Evolutionary conservation across 306 rosid species (phyloP).

Genomic region (Quillaja saponaria): DNA sequence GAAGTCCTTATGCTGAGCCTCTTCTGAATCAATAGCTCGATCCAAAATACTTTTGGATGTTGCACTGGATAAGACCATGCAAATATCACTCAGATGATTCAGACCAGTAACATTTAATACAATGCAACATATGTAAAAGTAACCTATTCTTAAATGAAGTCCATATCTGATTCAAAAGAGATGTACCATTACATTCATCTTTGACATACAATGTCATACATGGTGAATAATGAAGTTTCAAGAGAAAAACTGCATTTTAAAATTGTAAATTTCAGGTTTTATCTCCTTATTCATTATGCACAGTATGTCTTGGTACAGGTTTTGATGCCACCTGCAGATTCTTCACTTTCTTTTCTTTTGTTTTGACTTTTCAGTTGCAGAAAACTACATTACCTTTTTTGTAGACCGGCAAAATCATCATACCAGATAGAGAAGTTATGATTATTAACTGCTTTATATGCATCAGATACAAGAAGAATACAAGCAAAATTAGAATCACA

Average conservation of each 20-base stretch:
- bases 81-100: conserved; percentile 34
- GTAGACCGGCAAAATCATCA: no score
- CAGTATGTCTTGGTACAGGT: not conserved
- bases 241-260: no score
- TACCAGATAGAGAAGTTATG: no score
- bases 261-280: not conserved
- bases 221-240: no score
- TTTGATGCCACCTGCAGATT: not conserved
- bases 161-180: not conserved
- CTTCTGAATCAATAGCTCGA: conserved; percentile 97
- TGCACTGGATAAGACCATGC: conserved; percentile 62
- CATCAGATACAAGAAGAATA: no score
- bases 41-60: conserved; percentile 97
- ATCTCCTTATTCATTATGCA: not conserved
- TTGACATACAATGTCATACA: no score
- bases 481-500: no score
- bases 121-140: conserved; percentile 13
- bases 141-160: not conserved
- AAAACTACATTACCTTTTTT: no score
- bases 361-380: no score
- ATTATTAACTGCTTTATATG: no score
- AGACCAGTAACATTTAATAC: conserved; percentile 38
- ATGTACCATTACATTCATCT: no score
- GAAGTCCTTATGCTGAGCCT: conserved; percentile 72
- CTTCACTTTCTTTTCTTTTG: no score